Evolutionary conservation across 2,329 filamentous ascomycete genomes (phyloP), one percentile per base, ranked within the genome.

Genomic region (Hypoxylon sp.): DNA sequence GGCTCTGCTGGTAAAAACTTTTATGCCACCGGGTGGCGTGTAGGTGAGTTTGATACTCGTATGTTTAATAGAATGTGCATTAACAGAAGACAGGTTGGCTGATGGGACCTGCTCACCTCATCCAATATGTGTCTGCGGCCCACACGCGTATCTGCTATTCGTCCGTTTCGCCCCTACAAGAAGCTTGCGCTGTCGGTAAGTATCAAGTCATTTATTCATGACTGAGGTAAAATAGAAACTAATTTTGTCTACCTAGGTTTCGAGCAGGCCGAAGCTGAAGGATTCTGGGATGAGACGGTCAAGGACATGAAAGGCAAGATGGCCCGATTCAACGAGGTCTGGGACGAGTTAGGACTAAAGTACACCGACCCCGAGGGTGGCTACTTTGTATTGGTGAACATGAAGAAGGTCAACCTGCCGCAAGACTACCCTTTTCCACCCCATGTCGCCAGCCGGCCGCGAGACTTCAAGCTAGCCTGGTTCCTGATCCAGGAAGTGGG

Each of bases 1-100:
- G 94, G 94, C 13, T 96, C 91, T 0, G 94, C 91, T 1, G 94
- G 94, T 64, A 99, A 99, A 81, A 95, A 94, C 78, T 99, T 99
- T 73, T 97, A 97, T 68, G 91, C 90, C 48, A 99, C 94, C 0
- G 94, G 94, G 36, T 99, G 94, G 94, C 87, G 94, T 50, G 92
- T 97, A 3, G 83, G 78, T 76, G 63, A 12, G 76, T 67, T 11
- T 21, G n/a, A 5, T 17, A 26, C 7, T 27, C n/a, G 15, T 7
- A 17, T 21, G 13, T 4, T 49, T 9, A 27, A 6, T 16, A 8
- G 9, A 11, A 5, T 12, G 16, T 11, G 26, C 20, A 8, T 32
- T 50, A 25, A 46, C 12, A 25, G 35, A 15, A 41, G 2, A 38
- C 16, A 61, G 90, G 94, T 46, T 99, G 93, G 86, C 78, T 99